Evolutionary conservation across 257 asterid genomes (phyloP).

Genomic region (Scutellaria barbata): DNA sequence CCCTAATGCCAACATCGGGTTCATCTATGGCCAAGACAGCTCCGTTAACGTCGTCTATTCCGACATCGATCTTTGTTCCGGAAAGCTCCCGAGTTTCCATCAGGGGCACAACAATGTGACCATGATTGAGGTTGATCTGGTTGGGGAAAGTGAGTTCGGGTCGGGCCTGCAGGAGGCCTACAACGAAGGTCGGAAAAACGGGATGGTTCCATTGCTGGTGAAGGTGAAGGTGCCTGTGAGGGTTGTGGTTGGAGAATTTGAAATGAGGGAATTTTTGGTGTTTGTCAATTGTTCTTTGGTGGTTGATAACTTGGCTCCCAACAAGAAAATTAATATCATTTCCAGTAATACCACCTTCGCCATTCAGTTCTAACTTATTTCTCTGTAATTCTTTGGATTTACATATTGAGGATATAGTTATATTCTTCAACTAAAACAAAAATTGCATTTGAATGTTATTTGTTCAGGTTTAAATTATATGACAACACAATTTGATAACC

Average conservation of each 20-base stretch:
- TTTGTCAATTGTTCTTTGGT: conserved; percentile 46
- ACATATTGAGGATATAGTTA: too few relatives aligned
- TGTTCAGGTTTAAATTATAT: too few relatives aligned
- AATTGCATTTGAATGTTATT: too few relatives aligned
- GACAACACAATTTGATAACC: too few relatives aligned
- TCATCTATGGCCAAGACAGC: conserved; percentile 44
- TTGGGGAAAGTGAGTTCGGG: conserved; percentile 44
- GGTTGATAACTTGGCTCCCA: conserved; percentile 53
- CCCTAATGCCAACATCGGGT: conserved; percentile 44
- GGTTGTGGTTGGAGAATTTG: conserved; percentile 25
- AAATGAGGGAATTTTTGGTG: conserved; percentile 39
- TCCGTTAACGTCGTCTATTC: conserved; percentile 36
- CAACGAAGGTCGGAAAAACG: not conserved
- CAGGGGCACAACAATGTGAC: conserved; percentile 48
- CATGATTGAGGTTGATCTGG: conserved; percentile 39
- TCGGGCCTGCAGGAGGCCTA: conserved; percentile 47
- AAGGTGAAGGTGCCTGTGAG: conserved; percentile 46
- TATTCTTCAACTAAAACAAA: too few relatives aligned
- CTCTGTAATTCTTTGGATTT: not conserved
- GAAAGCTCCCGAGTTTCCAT: conserved; percentile 49
- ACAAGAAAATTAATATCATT: conserved; percentile 43
- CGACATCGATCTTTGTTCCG: conserved; percentile 43
- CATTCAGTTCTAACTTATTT: conserved; percentile 26
- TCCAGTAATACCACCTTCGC: conserved; percentile 38
- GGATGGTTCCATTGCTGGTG: conserved; percentile 56